These are phyloP conservation scores for Diplodia corticola DNA, from an alignment of 2,329 filamentous ascomycete genomes.

Conservation along the genomic window DNA sequence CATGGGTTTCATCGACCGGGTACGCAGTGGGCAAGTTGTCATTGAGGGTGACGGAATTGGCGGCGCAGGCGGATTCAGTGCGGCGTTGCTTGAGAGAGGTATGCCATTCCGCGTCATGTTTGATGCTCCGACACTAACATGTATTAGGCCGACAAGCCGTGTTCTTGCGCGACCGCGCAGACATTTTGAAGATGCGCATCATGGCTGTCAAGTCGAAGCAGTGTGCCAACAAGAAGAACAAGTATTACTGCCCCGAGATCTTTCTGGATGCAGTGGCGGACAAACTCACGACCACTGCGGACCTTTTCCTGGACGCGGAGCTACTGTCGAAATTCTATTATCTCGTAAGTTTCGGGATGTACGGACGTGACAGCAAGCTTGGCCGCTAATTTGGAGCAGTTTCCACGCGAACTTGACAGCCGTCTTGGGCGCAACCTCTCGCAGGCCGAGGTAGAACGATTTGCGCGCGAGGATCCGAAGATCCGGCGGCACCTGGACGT, in stretches of 20 bases:
- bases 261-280: constrained; percentile 97
- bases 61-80: constrained; percentile 91
- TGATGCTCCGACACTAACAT: neutral
- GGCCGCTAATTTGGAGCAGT: constrained; percentile 45
- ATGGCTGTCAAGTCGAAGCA: constrained; percentile 87
- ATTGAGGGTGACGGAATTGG: constrained; percentile 80
- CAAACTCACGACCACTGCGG: constrained; percentile 90
- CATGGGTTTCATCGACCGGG: constrained; percentile 85
- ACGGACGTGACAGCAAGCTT: neutral
- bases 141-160: constrained; percentile 81
- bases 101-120: constrained; percentile 30
- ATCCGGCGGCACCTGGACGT: constrained; percentile 87
- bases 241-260: constrained; percentile 94
- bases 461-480: constrained; percentile 91
- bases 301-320: constrained; percentile 96
- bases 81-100: constrained; percentile 82
- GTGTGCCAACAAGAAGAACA: constrained; percentile 79
- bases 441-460: constrained; percentile 79
- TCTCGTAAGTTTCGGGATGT: constrained; percentile 52
- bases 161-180: constrained; percentile 88
- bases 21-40: constrained; percentile 78
- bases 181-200: constrained; percentile 87
- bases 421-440: constrained; percentile 79
- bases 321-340: constrained; percentile 97
- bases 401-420: constrained; percentile 86